Evolutionary conservation across 2,329 filamentous ascomycete species (phyloP).

Genomic region (Cryphonectria radicalis): DNA sequence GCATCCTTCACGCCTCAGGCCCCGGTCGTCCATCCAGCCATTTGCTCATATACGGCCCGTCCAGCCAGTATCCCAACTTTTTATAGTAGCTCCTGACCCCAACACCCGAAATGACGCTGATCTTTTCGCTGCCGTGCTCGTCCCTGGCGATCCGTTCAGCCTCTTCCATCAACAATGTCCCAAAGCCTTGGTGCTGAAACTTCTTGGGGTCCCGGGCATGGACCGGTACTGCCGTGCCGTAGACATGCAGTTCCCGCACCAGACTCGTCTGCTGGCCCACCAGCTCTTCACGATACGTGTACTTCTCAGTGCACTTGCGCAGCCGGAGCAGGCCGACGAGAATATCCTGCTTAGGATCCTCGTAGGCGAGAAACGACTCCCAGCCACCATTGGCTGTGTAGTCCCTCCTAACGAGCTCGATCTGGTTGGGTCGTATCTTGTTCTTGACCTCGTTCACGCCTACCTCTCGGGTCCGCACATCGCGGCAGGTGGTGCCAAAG

Average conservation of each 20-base stretch:
- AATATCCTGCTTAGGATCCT: constrained; percentile 98
- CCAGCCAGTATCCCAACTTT: constrained; percentile 89
- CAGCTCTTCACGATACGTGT: constrained; percentile 90
- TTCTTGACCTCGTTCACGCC: constrained; percentile 99
- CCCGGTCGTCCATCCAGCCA: constrained; percentile 58
- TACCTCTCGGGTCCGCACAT: constrained; percentile 94
- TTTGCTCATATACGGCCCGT: constrained; percentile 84
- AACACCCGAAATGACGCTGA: constrained; percentile 97
- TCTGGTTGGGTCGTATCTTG: constrained; percentile 94
- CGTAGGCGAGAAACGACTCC: constrained; percentile 98
- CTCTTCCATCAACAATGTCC: constrained; percentile 96
- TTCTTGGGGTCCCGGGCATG: constrained; percentile 94
- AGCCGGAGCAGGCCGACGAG: constrained; percentile 87
- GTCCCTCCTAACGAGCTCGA: constrained; percentile 91
- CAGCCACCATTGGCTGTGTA: constrained; percentile 95
- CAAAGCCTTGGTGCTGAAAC: constrained; percentile 98
- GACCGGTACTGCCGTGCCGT: constrained; percentile 95
- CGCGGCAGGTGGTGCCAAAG: constrained; percentile 94
- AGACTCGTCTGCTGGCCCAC: constrained; percentile 85
- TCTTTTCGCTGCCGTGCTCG: constrained; percentile 92
- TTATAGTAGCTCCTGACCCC: constrained; percentile 94
- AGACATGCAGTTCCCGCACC: constrained; percentile 93
- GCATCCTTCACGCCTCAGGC: constrained; percentile 19
- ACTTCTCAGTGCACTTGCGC: constrained; percentile 86
- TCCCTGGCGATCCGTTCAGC: constrained; percentile 93